Evolutionary conservation across 441 rosid species (phyloP), one percentile per base, ranked within the genome.

Genomic region (Macaranga tanarius): DNA sequence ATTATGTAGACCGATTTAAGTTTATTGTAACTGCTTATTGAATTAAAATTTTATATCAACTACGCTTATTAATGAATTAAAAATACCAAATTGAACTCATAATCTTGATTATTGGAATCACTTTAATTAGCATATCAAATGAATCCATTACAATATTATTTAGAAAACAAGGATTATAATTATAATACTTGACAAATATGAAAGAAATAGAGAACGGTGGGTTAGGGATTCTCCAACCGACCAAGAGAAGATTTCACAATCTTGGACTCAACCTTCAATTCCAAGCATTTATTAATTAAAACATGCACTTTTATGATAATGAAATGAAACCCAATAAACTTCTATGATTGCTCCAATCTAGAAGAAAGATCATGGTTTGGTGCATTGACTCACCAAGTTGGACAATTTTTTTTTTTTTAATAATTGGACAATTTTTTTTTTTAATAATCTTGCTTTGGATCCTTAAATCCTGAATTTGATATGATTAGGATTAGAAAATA

Each of bases 171-270:
- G 3, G 1, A 20, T 13, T 6, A 69, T 23, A 56, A 57, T 16
- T 6, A 69, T 23, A 69, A 57, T 16, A 5, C 11, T 15, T 20
- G 38, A 17, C 1, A 23, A 48, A 13, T 17, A 17, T 16, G n/a
- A 44, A 17, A 44, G 34, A 20, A 23, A 50, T 8, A 3, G n/a
- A 58, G 20, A 58, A 20, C n/a, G 44, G 45, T 0, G 19, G 8
- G 25, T 40, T 23, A 12, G 42, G 42, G 9, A 1, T 68, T 38
- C 51, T 58, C 56, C 65, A 25, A 58, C 56, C 26, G 25, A 70
- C 65, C 56, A 58, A 44, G 17, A 44, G 42, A 58, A 58, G 56
- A 58, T 44, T 58, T 25, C 56, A 57, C 10, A 44, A 58, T 58
- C 12, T 47, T 31, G 19, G 23, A 25, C 55, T 45, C 56, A 25